Evolutionary conservation across 768 basidiomycete species (phyloP).

Genomic region (Calocybe gangraenosa): DNA sequence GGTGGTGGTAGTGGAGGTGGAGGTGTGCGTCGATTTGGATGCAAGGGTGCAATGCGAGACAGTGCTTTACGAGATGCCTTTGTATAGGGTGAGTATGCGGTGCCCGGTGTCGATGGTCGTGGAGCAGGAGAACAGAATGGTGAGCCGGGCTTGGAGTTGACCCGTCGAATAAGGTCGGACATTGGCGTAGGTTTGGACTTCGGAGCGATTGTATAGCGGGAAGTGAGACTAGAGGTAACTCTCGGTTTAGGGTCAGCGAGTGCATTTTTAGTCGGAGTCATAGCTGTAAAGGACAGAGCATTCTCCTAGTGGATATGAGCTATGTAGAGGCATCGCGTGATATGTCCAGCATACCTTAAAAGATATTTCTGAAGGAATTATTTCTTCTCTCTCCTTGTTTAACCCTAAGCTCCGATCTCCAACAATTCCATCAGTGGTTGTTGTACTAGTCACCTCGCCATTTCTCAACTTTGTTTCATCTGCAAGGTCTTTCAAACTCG

Average conservation of each 20-base stretch:
- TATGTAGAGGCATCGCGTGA: neutral
- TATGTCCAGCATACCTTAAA: conserved; percentile 16
- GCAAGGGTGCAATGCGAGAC: conserved; percentile 70
- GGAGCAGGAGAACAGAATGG: conserved; percentile 40
- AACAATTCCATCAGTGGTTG: too few relatives aligned
- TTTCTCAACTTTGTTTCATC: too few relatives aligned
- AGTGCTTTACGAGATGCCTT: conserved; percentile 63
- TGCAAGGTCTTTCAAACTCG: too few relatives aligned
- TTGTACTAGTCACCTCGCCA: too few relatives aligned
- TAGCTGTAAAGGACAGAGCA: conserved; percentile 12
- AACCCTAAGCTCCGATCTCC: too few relatives aligned
- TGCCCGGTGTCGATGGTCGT: conserved; percentile 19
- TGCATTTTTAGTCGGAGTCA: too few relatives aligned
- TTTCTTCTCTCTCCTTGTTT: conserved; percentile 2
- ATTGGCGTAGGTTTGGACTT: conserved; percentile 54
- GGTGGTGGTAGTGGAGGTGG: conserved; percentile 70
- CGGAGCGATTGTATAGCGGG: conserved; percentile 45
- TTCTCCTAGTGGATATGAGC: conserved; percentile 24
- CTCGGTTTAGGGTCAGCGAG: too few relatives aligned
- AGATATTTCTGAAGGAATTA: conserved; percentile 1
- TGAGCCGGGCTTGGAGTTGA: conserved; percentile 62
- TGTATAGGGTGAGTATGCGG: conserved; percentile 57
- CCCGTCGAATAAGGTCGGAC: conserved; percentile 73
- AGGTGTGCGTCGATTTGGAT: conserved; percentile 68
- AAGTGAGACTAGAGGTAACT: conserved; percentile 20